A percentile compares a stretch with the other conserved stretches of the same genome.
phyloP scores from a whole-genome alignment of 2,329 filamentous ascomycete genomes.

The Pseudocercospora eumusae region DNA sequence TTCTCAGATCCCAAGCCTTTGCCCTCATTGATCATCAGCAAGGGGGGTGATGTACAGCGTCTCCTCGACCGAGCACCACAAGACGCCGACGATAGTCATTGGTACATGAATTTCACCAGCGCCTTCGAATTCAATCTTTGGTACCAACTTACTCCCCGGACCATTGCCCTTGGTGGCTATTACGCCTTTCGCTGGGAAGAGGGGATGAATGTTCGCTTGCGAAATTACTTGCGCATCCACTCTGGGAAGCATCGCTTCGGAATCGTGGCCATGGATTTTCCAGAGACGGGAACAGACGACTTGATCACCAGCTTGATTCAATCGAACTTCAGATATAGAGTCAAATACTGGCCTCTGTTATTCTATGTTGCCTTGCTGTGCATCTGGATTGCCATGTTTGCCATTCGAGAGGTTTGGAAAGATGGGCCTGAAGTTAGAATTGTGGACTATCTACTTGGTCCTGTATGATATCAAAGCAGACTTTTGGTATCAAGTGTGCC shows the following conservation, averaged over 20 bases:
- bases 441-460: not conserved
- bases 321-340: constrained; percentile 41
- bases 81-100: constrained; percentile 34
- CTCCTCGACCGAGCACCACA: constrained; percentile 43
- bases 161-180: constrained; percentile 50
- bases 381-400: not conserved
- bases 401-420: not conserved
- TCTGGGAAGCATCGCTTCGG: constrained; percentile 38
- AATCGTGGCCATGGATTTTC: constrained; percentile 43
- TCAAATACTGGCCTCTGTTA: constrained; percentile 2
- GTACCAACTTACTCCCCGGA: constrained; percentile 39
- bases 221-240: constrained; percentile 36
- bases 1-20: constrained; percentile 45
- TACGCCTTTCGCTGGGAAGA: constrained; percentile 47
- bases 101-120: constrained; percentile 51
- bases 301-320: constrained; percentile 46
- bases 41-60: constrained; percentile 43
- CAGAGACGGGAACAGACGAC: constrained; percentile 43
- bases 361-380: not conserved
- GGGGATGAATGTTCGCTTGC: constrained; percentile 48
- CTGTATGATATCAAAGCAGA: not conserved
- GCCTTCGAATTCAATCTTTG: constrained; percentile 48
- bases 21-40: constrained; percentile 44
- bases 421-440: not conserved
- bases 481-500: not conserved